phyloP scores from a whole-genome alignment of 2,329 filamentous ascomycete genomes.

The Calonectria hongkongensis region DNA sequence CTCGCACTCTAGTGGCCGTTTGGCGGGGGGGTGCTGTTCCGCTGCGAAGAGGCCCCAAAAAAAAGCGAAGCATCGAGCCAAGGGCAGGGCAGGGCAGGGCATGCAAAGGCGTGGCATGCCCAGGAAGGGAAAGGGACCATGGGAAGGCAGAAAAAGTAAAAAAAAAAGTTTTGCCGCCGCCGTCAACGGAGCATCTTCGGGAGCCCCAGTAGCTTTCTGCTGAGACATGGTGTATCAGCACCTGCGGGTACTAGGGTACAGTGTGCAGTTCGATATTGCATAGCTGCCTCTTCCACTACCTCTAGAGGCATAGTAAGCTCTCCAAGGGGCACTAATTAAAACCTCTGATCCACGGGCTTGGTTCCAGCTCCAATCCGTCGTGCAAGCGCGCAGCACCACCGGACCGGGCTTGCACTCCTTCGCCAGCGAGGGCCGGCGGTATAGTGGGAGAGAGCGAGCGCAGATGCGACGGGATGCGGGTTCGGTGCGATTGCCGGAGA shows the following conservation, averaged over 20 bases:
- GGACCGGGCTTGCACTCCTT: conserved; percentile 36
- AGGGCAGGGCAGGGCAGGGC: conserved; percentile 46
- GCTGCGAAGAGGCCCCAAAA: conserved; percentile 31
- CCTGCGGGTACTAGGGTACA: conserved; percentile 23
- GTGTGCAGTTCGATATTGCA: conserved; percentile 23
- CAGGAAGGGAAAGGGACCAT: conserved; percentile 37
- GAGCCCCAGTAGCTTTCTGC: conserved; percentile 38
- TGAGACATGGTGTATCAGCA: conserved; percentile 32
- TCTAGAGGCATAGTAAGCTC: conserved; percentile 34
- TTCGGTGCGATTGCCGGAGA: conserved; percentile 37
- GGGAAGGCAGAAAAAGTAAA: conserved; percentile 41
- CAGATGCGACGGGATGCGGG: conserved; percentile 24
- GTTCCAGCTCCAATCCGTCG: conserved; percentile 35
- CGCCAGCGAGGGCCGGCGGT: conserved; percentile 27
- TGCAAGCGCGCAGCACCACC: conserved; percentile 38
- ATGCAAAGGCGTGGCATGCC: conserved; percentile 41
- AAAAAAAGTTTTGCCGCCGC: conserved; percentile 46
- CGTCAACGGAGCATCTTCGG: conserved; percentile 55
- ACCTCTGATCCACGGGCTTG: conserved; percentile 36
- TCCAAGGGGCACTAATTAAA: conserved; percentile 15
- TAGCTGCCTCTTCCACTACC: conserved; percentile 14
- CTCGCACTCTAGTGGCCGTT: conserved; percentile 53
- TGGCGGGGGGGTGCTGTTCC: conserved; percentile 45
- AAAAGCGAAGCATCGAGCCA: conserved; percentile 43
- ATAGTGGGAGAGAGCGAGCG: conserved; percentile 12